Percentiles rank a stretch among this genome's conserved stretches.
Evolutionary conservation across 331 rosid species (phyloP).

Genomic region (Quercus lobata): DNA sequence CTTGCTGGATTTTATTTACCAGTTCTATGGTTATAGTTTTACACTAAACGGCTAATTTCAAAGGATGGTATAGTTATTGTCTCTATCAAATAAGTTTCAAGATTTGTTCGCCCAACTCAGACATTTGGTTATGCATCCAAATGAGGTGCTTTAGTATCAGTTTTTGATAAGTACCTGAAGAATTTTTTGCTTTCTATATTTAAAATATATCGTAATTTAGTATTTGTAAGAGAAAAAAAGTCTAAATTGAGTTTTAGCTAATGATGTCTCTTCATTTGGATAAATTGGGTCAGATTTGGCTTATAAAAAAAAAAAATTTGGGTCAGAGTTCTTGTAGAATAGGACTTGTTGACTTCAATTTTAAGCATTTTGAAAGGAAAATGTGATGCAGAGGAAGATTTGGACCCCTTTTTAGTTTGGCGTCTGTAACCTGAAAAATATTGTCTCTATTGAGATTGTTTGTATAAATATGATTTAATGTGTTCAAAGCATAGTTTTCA

Average conservation of each 20-base stretch:
- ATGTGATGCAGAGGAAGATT: background rate
- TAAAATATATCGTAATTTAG: background rate
- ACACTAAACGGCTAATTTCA: background rate
- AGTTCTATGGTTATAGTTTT: background rate
- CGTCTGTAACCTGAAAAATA: background rate
- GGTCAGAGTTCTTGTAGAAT: background rate
- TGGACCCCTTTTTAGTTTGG: background rate
- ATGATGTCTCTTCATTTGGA: background rate
- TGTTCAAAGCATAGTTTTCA: background rate
- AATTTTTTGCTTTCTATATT: background rate
- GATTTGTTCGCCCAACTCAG: background rate
- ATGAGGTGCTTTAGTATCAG: background rate
- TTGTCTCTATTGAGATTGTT: background rate
- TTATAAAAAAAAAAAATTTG: too few relatives aligned
- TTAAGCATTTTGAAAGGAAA: background rate
- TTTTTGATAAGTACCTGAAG: background rate
- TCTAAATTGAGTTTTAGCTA: background rate
- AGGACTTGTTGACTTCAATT: background rate
- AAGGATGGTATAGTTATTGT: background rate
- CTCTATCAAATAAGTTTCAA: background rate
- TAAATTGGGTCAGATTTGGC: background rate
- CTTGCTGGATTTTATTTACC: background rate
- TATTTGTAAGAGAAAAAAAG: background rate
- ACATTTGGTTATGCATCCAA: background rate
- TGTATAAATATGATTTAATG: background rate